Conservation (phyloP, 495 filamentous ascomycete genomes). For the Lophiostoma macrostomum region DNA sequence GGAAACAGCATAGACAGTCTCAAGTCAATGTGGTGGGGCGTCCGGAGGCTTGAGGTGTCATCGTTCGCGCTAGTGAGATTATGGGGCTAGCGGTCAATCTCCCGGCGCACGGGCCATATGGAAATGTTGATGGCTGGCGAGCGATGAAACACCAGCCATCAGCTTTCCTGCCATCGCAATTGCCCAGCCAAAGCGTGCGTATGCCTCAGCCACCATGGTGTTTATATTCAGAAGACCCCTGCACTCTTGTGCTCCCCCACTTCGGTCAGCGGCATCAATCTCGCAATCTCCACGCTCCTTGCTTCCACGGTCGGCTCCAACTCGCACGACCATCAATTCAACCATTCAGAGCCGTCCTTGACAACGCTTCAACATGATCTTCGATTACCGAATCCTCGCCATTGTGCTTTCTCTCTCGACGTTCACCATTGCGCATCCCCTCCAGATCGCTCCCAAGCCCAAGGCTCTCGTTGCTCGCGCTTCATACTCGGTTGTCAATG, state of each 20-base stretch:
- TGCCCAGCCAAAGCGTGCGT: background rate
- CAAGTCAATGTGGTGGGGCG: no score
- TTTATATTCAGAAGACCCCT: slow-evolving; percentile 9
- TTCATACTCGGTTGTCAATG: slow-evolving; percentile 31
- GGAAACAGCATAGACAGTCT: no score
- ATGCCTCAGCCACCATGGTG: slow-evolving; percentile 12
- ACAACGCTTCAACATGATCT: slow-evolving; percentile 15
- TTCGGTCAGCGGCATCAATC: background rate
- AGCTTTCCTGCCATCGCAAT: slow-evolving; percentile 23
- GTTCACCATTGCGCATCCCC: slow-evolving; percentile 4
- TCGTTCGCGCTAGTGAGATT: no score
- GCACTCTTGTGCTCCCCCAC: background rate
- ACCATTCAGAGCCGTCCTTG: slow-evolving; percentile 11
- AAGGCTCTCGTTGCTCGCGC: slow-evolving; percentile 8
- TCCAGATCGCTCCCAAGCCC: slow-evolving; percentile 3
- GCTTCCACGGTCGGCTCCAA: background rate
- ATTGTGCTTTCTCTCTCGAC: slow-evolving; percentile 7
- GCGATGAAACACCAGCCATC: slow-evolving; percentile 24
- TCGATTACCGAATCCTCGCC: background rate
- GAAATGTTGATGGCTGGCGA: no score
- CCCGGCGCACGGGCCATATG: no score
- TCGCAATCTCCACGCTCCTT: background rate
- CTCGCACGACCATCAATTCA: background rate
- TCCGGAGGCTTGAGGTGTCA: no score
- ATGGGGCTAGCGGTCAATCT: no score